phyloP scores from a whole-genome alignment of 495 filamentous ascomycete genomes.

The Penicillium desertorum region DNA sequence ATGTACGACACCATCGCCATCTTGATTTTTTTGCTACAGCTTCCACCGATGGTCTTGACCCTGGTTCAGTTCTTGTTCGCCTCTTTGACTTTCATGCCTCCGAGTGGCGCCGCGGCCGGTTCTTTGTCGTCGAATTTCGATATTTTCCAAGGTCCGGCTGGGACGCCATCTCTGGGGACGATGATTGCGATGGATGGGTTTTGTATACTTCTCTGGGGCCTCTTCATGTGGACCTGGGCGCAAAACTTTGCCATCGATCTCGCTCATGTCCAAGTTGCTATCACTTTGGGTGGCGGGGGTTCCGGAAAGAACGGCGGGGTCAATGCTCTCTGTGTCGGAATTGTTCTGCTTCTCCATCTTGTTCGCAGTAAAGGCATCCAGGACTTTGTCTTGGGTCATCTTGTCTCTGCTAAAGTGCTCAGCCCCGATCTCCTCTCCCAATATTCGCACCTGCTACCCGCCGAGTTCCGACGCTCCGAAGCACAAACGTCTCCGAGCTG shows the following conservation, averaged over 20 bases:
- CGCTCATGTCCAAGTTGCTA: slow-evolving; percentile 93
- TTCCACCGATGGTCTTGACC: slow-evolving; percentile 88
- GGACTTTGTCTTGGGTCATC: slow-evolving; percentile 48
- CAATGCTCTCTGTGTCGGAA: slow-evolving; percentile 70
- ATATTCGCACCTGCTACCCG: slow-evolving; percentile 44
- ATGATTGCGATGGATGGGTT: slow-evolving; percentile 79
- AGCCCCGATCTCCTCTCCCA: slow-evolving; percentile 47
- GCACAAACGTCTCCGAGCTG: slow-evolving; percentile 54
- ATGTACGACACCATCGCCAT: slow-evolving; percentile 96
- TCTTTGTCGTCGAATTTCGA: slow-evolving; percentile 66
- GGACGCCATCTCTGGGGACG: slow-evolving; percentile 73
- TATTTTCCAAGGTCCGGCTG: slow-evolving; percentile 69
- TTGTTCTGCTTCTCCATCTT: slow-evolving; percentile 69
- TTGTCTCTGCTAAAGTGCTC: slow-evolving; percentile 47
- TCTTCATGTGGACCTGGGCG: slow-evolving; percentile 84
- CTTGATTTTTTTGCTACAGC: slow-evolving; percentile 92
- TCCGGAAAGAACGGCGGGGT: slow-evolving; percentile 73
- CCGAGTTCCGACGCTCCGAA: slow-evolving; percentile 45
- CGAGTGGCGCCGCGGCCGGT: slow-evolving; percentile 51
- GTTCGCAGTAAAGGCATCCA: slow-evolving; percentile 60
- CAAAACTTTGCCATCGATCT: slow-evolving; percentile 89
- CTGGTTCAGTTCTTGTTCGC: slow-evolving; percentile 93
- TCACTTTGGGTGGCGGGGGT: slow-evolving; percentile 85
- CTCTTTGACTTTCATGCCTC: slow-evolving; percentile 87
- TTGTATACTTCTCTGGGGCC: slow-evolving; percentile 75